Conservation (phyloP, 106 monocot genomes). For the Cymbidium sinense region DNA sequence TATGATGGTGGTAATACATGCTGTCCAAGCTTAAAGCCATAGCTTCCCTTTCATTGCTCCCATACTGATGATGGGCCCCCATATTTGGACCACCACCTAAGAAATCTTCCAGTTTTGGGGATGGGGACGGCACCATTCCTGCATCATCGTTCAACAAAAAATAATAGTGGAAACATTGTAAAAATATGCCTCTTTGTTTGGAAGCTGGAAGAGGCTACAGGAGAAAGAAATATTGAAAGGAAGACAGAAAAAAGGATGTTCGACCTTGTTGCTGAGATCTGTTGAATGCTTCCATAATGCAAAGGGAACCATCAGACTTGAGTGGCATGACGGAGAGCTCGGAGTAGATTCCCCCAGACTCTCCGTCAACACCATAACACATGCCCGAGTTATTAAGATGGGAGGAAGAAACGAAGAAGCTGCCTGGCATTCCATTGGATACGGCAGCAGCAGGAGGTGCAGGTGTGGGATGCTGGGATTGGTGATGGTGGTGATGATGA, state of each 20-base stretch:
- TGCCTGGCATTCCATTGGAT: slow-evolving; percentile 22
- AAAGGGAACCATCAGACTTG: slow-evolving; percentile 95
- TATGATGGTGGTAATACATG: slow-evolving; percentile 68
- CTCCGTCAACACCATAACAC: slow-evolving; percentile 36
- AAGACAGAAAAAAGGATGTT: not conserved
- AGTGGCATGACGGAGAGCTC: slow-evolving; percentile 80
- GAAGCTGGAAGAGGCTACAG: slow-evolving; percentile 10
- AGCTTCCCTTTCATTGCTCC: slow-evolving; percentile 56
- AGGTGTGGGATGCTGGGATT: slow-evolving; percentile 12
- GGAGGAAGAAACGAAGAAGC: slow-evolving; percentile 49
- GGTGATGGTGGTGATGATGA: slow-evolving; percentile 23
- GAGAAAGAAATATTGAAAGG: slow-evolving; percentile 1
- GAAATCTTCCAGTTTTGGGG: slow-evolving; percentile 97
- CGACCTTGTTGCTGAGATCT: slow-evolving; percentile 54
- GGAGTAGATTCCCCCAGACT: slow-evolving; percentile 41
- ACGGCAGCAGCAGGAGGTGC: slow-evolving; percentile 5
- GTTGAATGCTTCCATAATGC: slow-evolving; percentile 89
- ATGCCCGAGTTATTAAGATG: slow-evolving; percentile 36
- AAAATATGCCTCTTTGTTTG: slow-evolving; percentile 10
- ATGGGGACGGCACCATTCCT: slow-evolving; percentile 53
- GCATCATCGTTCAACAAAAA: not conserved
- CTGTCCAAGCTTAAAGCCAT: slow-evolving; percentile 96
- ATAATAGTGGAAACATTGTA: not conserved
- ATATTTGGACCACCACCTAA: slow-evolving; percentile 75
- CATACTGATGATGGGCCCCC: slow-evolving; percentile 70